These are phyloP conservation scores for Kalanchoe fedtschenkoi DNA, from an alignment of 164 flowering plant species.

Conservation along the genomic window DNA sequence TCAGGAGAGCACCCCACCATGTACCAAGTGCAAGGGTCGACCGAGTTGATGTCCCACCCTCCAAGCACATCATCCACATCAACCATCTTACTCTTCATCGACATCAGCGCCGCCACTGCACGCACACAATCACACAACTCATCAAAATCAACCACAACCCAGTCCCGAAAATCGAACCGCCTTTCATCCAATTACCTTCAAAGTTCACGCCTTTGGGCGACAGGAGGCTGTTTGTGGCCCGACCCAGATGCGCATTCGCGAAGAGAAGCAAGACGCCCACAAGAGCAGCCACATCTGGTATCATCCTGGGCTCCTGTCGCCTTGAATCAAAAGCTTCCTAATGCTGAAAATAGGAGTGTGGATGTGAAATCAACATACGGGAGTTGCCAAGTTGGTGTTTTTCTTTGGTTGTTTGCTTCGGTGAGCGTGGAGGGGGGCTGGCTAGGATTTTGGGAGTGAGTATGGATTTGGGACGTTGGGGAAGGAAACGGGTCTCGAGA, in stretches of 20 bases:
- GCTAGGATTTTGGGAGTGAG: background rate
- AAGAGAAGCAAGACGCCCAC: constrained; percentile 5
- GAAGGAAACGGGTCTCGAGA: constrained; percentile 1
- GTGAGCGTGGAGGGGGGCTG: background rate
- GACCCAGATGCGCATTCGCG: constrained; percentile 14
- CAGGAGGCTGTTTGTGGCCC: constrained; percentile 45
- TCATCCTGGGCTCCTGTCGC: too few species aligned
- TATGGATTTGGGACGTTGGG: constrained; percentile 2
- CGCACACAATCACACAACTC: background rate
- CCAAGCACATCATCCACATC: constrained; percentile 45
- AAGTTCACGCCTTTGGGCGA: constrained; percentile 96
- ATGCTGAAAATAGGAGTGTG: background rate
- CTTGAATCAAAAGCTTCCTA: background rate
- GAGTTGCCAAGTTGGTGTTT: too few species aligned
- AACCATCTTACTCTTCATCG: constrained; percentile 63
- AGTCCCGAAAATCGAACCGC: background rate
- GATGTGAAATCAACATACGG: background rate
- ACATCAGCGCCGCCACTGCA: constrained; percentile 89
- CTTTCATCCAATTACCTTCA: constrained; percentile 46
- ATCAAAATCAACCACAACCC: background rate
- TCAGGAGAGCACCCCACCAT: constrained; percentile 78
- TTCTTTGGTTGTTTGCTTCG: background rate
- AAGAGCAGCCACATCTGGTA: background rate
- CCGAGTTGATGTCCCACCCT: constrained; percentile 98
- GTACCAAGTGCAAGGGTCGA: constrained; percentile 97